These are phyloP conservation scores for Abelmoschus esculentus DNA, from an alignment of 345 rosid species.

Conservation along the genomic window DNA sequence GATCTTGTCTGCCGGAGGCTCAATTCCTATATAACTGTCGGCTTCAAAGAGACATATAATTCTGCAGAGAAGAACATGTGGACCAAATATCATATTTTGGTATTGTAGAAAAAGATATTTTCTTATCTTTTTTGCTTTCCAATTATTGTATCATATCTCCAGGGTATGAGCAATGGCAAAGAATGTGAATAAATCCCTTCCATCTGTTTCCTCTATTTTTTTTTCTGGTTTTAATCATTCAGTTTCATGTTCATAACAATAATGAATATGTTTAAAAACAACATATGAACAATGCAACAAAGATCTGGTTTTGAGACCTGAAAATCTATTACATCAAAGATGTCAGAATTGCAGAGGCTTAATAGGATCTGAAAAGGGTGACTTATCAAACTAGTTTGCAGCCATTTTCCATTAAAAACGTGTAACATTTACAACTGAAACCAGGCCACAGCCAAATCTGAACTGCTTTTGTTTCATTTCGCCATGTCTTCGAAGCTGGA, in stretches of 20 bases:
- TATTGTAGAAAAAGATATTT: not conserved
- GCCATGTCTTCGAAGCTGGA: not conserved
- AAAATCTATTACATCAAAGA: too few species aligned
- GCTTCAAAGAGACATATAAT: not conserved
- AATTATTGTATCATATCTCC: slow-evolving; percentile 9
- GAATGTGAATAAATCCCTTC: slow-evolving; percentile 12
- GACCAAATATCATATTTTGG: not conserved
- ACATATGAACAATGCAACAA: not conserved
- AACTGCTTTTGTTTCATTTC: not conserved
- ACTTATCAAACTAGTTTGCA: too few species aligned
- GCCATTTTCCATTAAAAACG: too few species aligned
- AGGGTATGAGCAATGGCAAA: slow-evolving; percentile 6
- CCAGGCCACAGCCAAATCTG: not conserved
- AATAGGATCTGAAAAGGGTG: too few species aligned
- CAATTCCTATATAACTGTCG: not conserved
- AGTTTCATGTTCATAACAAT: not conserved
- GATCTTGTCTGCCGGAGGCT: slow-evolving; percentile 22
- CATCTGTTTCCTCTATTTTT: not conserved
- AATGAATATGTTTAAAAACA: not conserved
- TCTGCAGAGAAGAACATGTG: not conserved
- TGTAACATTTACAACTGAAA: too few species aligned
- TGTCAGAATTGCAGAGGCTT: too few species aligned
- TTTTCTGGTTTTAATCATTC: not conserved
- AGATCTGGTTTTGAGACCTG: not conserved
- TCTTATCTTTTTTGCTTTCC: not conserved